Base-by-base conservation (phyloP, 2,329 filamentous ascomycete species). In the Aspergillus aculeatus region DNA sequence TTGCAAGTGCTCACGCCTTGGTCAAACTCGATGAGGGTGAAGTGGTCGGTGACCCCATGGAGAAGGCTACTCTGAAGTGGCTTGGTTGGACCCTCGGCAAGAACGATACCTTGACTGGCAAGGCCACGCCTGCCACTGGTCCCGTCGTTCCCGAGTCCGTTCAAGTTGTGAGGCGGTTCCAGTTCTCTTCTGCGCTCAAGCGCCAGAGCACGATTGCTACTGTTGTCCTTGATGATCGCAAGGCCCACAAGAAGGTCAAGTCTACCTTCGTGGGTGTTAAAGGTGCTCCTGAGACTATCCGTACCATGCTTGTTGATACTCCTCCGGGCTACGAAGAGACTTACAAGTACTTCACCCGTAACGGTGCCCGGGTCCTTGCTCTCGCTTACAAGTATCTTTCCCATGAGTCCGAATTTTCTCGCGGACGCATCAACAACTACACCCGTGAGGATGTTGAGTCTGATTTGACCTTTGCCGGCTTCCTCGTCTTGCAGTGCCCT, bases 11-110 rank as follows among this genome's bases (percentile, higher is more conserved):
- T 2, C 95, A 99, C 73, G 95, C 95, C 47, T 82, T 99, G 29
- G 96, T 99, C 53, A 97, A 94, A 74, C 84, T 99, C 16, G 95
- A 99, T 66, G 95, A 99, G 74, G 95, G 95, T 21, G 95, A 99
- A 12, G 89, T 98, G 67, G 95, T 99, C 49, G 95, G 95, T 70
- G 95, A 99, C 72, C 95, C 95, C 2, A 99, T 99, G 95, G 95
- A 99, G 74, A 98, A 98, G 78, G 95, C 95, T 49, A 98, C 95
- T 1, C 81, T 99, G 29, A 82, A 84, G 52, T 92, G 94, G 58
- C 87, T 99, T 11, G 93, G 94, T 56, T 99, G 95, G 95, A 88
- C 84, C 58, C 84, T 99, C n/a, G 93, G 93, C 51, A 89, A 87
- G 70, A 95, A 96, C 66, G 94, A 99, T 70, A 88, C 85, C 32